Percentiles rank a stretch among this genome's conserved stretches.
phyloP scores from a whole-genome alignment of 1,284 basidiomycete genomes.

The Tylopilus sp. region DNA sequence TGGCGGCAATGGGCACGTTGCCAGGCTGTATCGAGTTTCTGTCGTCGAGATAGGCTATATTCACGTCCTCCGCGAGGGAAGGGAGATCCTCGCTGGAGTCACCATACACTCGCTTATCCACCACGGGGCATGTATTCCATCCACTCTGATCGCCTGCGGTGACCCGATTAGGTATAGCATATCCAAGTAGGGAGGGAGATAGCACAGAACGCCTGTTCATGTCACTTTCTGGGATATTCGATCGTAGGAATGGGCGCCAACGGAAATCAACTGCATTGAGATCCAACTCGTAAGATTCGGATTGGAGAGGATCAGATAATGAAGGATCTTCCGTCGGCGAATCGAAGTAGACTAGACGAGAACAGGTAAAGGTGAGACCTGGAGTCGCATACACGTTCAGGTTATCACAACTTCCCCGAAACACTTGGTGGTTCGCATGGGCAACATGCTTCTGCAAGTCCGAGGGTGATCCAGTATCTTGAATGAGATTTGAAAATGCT shows the following conservation, averaged over 20 bases:
- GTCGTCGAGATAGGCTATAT: constrained; percentile 19
- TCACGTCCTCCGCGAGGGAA: constrained; percentile 18
- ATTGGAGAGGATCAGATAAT: constrained; percentile 50
- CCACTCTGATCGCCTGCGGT: constrained; percentile 28
- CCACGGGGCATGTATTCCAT: constrained; percentile 22
- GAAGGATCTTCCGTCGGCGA: constrained; percentile 59
- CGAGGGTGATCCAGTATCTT: constrained; percentile 24
- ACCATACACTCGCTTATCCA: constrained; percentile 21
- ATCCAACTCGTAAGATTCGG: constrained; percentile 47
- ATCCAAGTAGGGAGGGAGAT: constrained; percentile 11
- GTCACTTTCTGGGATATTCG: constrained; percentile 22
- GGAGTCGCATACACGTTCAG: constrained; percentile 42
- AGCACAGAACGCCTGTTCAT: not conserved
- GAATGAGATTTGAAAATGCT: constrained; percentile 21
- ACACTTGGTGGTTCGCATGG: constrained; percentile 15
- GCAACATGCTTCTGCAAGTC: constrained; percentile 23
- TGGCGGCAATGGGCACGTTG: constrained; percentile 10
- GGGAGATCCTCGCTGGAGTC: constrained; percentile 27
- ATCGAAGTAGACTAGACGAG: constrained; percentile 55
- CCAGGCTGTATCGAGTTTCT: constrained; percentile 18
- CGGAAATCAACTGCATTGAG: constrained; percentile 57
- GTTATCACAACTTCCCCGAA: constrained; percentile 14
- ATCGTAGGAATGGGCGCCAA: constrained; percentile 54
- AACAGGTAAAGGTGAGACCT: constrained; percentile 40
- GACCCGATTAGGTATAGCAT: constrained; percentile 16